A percentile compares a stretch with the other conserved stretches of the same genome.
phyloP scores from a whole-genome alignment of 164 flowering plant species.

The Umbilicus rupestris region DNA sequence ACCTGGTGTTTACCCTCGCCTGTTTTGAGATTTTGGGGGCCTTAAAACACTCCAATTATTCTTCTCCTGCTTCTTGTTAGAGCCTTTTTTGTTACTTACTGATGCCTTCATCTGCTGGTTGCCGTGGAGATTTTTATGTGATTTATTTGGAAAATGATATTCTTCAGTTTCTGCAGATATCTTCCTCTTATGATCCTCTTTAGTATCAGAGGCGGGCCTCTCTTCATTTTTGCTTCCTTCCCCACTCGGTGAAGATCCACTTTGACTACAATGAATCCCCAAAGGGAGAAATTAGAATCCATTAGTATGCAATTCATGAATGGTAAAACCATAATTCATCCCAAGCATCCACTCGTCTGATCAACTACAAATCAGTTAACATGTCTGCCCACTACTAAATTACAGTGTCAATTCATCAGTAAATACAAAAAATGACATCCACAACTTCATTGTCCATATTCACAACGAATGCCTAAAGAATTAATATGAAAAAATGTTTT shows the following conservation, averaged over 20 bases:
- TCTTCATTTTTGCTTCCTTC: constrained; percentile 19
- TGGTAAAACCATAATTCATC: not conserved
- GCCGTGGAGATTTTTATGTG: constrained; percentile 24
- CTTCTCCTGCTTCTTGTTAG: constrained; percentile 42
- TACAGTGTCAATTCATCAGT: no score
- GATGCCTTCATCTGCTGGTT: constrained; percentile 17
- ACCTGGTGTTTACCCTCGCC: constrained; percentile 19
- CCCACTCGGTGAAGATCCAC: constrained; percentile 21
- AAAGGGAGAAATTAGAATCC: not conserved
- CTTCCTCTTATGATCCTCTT: constrained; percentile 56
- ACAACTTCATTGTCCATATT: no score
- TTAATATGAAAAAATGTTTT: no score
- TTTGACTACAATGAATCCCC: constrained; percentile 26
- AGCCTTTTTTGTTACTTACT: constrained; percentile 23
- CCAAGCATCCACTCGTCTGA: no score
- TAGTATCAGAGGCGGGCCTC: constrained; percentile 15
- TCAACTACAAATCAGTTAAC: no score
- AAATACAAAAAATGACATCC: no score
- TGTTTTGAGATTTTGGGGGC: constrained; percentile 42
- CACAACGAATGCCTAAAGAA: no score
- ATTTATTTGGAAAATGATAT: constrained; percentile 29
- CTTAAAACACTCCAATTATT: constrained; percentile 66
- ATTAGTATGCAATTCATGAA: not conserved
- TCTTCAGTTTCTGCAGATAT: constrained; percentile 27
- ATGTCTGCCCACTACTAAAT: no score